Evolutionary conservation across 768 basidiomycete genomes (phyloP), one percentile per base, ranked within the genome.

Genomic region (Trametes punicea): DNA sequence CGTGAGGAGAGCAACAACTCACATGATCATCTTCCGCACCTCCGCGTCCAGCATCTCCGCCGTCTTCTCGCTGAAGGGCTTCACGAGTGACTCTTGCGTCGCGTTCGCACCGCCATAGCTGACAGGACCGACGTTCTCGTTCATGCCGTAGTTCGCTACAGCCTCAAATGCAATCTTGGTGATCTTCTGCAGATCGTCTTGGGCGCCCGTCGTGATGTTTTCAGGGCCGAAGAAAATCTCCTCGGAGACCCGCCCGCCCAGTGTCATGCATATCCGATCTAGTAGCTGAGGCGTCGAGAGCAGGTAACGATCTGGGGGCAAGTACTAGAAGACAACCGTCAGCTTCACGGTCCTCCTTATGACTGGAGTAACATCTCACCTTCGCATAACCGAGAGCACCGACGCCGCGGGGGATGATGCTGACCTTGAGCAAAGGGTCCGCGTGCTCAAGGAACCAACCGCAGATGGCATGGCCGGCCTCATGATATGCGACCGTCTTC

Each of bases 401-500:
- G 46, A 91, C 87, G 49, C 97, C 97, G 63, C 95, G 84, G 38
- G 97, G 97, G 59, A 99, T 98, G 71, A 99, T 99, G 72, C 91
- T 95, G 56, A 99, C 97, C 73, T 99, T 98, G 61, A 98, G 82
- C 45, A 98, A 74, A 33, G 96, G 96, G 68, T 98, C 94, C 40
- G 97, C 97, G 61, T 95, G 92, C 73, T 98, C 93, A 63, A 99
- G 76, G 80, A 90, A 98, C 97, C 97, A 99, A 3, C 97, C 97
- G 66, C 92, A 95, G 41, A 98, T 87, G 20, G 97, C 97, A 71
- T 99, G 97, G 4, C 97, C 97, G 21, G 97, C 97, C 77, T 99
- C 97, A 67, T 99, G 97, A 70, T 98, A 98, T 7, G 97, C 97
- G 39, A 98, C 95, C 0, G 90, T 98, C 75, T 87, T 95, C 85